A percentile compares a stretch with the other conserved stretches of the same genome.
These are phyloP conservation scores for Paramecium sexaurelia DNA, from an alignment of 73 alveolate genomes.

Conservation along the genomic window DNA sequence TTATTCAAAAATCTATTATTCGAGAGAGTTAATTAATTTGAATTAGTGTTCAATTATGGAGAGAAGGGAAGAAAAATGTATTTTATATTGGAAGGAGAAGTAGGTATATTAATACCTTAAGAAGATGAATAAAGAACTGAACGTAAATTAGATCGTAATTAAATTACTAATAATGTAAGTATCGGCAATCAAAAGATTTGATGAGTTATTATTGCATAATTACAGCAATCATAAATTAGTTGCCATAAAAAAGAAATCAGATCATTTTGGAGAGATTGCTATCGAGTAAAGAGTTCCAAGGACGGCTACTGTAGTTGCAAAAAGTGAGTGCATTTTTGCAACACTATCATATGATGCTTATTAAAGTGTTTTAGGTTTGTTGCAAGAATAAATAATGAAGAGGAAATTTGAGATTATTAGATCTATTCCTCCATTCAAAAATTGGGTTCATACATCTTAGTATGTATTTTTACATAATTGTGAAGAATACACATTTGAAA, in stretches of 20 bases:
- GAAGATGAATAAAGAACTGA: not conserved
- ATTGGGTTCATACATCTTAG: not conserved
- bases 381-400: not conserved
- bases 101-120: conserved; percentile 6
- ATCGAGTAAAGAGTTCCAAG: conserved; percentile 41
- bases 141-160: not conserved
- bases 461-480: not conserved
- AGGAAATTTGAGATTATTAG: not conserved
- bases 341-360: not conserved
- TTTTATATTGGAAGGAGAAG: conserved; percentile 49
- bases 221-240: not conserved
- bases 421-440: not conserved
- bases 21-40: not conserved
- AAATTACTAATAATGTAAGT: not conserved
- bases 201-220: not conserved
- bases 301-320: conserved; percentile 2
- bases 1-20: not conserved
- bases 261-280: conserved; percentile 51
- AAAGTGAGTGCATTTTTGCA: conserved; percentile 16
- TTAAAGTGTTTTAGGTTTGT: not conserved
- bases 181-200: not conserved
- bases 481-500: conserved; percentile 2
- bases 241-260: not conserved
- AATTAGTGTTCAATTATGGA: conserved; percentile 10
- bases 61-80: conserved; percentile 48